Conservation (phyloP, 331 rosid species). For the Pyracantha coccinea region DNA sequence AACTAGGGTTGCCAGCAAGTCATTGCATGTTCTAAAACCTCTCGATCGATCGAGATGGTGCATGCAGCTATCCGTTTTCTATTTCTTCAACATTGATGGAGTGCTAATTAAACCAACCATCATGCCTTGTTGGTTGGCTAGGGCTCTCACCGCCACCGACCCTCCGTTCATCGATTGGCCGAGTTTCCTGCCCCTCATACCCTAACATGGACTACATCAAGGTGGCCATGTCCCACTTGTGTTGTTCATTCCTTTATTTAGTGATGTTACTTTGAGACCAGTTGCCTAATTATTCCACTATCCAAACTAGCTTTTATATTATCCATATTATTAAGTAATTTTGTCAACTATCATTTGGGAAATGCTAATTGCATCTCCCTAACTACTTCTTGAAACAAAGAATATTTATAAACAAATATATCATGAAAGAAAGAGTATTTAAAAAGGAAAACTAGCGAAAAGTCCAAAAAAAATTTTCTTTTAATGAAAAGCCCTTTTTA, state of each 20-base stretch:
- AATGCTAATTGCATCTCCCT: not conserved
- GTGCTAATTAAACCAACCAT: slow-evolving; percentile 13
- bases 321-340: not conserved
- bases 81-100: not conserved
- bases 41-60: not conserved
- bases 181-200: not conserved
- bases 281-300: not conserved
- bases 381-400: not conserved
- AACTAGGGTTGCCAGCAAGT: slow-evolving; percentile 4
- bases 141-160: slow-evolving; percentile 50
- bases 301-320: not conserved
- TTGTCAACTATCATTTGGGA: not conserved
- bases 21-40: not conserved
- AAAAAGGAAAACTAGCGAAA: too few species aligned
- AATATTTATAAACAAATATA: not conserved
- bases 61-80: not conserved
- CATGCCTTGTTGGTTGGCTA: slow-evolving; percentile 49
- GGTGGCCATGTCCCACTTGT: slow-evolving; percentile 23
- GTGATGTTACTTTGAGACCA: not conserved
- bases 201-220: slow-evolving; percentile 12
- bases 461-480: too few species aligned
- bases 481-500: too few species aligned
- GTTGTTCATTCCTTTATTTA: not conserved
- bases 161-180: not conserved
- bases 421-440: not conserved